These are phyloP conservation scores for Pueraria montana DNA, from an alignment of 306 rosid species.

Conservation along the genomic window DNA sequence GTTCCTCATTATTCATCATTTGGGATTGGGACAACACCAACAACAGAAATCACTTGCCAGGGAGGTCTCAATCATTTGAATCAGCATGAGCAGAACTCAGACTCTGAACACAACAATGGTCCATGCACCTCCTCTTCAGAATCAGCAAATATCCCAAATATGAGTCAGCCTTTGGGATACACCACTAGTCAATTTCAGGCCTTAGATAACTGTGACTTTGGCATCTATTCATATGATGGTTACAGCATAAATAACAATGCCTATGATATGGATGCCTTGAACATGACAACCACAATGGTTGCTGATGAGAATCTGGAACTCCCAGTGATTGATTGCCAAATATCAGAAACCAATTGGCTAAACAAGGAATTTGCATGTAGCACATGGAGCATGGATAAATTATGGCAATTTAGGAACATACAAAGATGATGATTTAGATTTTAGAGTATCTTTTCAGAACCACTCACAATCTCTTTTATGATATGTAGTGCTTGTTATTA, in stretches of 20 bases:
- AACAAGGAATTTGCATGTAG: slow-evolving; percentile 53
- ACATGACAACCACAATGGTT: slow-evolving; percentile 37
- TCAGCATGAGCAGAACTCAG: slow-evolving; percentile 47
- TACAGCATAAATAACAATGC: slow-evolving; percentile 29
- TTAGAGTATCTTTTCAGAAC: neutral
- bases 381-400: slow-evolving; percentile 61
- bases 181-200: slow-evolving; percentile 45
- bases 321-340: slow-evolving; percentile 49
- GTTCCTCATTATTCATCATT: slow-evolving; percentile 36
- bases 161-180: slow-evolving; percentile 46
- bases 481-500: neutral
- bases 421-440: slow-evolving; percentile 32
- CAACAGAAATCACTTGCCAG: slow-evolving; percentile 45
- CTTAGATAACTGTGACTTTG: slow-evolving; percentile 36
- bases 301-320: slow-evolving; percentile 42
- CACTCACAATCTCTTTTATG: slow-evolving; percentile 4
- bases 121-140: slow-evolving; percentile 50
- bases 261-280: slow-evolving; percentile 51
- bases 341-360: slow-evolving; percentile 56
- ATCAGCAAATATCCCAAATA: slow-evolving; percentile 46
- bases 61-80: slow-evolving; percentile 33
- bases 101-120: slow-evolving; percentile 35
- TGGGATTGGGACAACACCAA: slow-evolving; percentile 23
- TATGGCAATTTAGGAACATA: slow-evolving; percentile 56
- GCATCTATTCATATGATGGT: slow-evolving; percentile 41